phyloP scores from a whole-genome alignment of 768 basidiomycete genomes.

The Amanita thiersii region DNA sequence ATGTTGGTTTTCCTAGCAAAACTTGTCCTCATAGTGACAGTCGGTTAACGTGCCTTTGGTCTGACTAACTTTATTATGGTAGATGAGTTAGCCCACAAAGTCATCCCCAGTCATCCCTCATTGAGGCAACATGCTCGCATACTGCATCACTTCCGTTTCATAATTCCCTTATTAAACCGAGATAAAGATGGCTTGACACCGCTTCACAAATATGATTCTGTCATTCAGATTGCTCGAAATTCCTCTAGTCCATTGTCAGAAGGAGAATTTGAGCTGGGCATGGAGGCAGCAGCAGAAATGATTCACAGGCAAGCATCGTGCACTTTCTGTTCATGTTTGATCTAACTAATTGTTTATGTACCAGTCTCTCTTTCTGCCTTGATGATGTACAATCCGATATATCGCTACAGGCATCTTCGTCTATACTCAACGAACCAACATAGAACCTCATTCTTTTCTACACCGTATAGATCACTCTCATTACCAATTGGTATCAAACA shows the following conservation, averaged over 20 bases:
- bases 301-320: conserved; percentile 48
- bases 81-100: conserved; percentile 64
- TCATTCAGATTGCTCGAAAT: conserved; percentile 63
- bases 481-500: too few species aligned
- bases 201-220: conserved; percentile 72
- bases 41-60: not conserved
- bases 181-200: conserved; percentile 61
- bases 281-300: conserved; percentile 55
- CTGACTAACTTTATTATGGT: not conserved
- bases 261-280: conserved; percentile 57
- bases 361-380: conserved; percentile 7
- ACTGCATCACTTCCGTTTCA: conserved; percentile 75
- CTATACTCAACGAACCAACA: too few species aligned
- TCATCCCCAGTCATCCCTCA: conserved; percentile 66
- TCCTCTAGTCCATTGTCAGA: conserved; percentile 53
- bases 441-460: too few species aligned
- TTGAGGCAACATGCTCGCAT: conserved; percentile 69
- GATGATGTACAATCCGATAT: too few species aligned
- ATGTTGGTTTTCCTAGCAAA: conserved; percentile 21
- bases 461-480: too few species aligned
- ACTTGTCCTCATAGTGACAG: not conserved
- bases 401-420: too few species aligned
- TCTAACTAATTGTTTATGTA: too few species aligned
- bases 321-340: too few species aligned
- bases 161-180: conserved; percentile 50